Evolutionary conservation across 2,329 filamentous ascomycete genomes (phyloP), one percentile per base, ranked within the genome.

Genomic region (Fusarium agapanthi): DNA sequence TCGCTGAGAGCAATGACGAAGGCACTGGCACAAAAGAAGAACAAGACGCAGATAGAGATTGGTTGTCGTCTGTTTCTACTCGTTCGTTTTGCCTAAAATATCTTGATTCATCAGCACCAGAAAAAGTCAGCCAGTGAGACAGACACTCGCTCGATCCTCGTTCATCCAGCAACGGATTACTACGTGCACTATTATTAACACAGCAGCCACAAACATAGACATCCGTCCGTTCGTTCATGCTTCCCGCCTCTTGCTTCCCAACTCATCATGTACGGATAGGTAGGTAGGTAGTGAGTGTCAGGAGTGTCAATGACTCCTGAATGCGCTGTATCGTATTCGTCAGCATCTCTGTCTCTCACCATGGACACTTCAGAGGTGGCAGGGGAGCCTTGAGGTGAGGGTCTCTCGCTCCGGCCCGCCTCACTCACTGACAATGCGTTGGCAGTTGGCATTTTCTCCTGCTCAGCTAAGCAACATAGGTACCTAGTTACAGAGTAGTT

Each of bases 1-100:
- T 71, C 65, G 37, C 65, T 65, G 65, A 71, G 60, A 47, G 70
- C 56, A 71, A 67, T 73, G 66, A 73, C 70, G 65, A 61, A 71
- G 66, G 48, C 55, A 60, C 61, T 71, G 69, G 57, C 69, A 72
- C 70, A 69, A 63, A 72, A 73, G 54, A 47, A 71, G 61, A 73
- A 73, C 56, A 54, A 67, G 47, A 53, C 57, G 65, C 70, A 73
- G 69, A 63, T 53, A 48, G 35, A 71, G 43, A 67, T 57, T 56
- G 47, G 58, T 20, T 48, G 55, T 43, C 56, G 51, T 47, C 41
- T 51, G 51, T 59, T 56, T 67, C 43, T 44, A 56, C 69, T 72
- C 65, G 69, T 47, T 61, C 45, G 38, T 60, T 63, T 43, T 30
- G 40, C 50, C 45, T 43, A 50, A 40, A 41, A 35, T 57, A 62